Evolutionary conservation across 805 yeast species (phyloP).

Genomic region (Saturnispora dispora): DNA sequence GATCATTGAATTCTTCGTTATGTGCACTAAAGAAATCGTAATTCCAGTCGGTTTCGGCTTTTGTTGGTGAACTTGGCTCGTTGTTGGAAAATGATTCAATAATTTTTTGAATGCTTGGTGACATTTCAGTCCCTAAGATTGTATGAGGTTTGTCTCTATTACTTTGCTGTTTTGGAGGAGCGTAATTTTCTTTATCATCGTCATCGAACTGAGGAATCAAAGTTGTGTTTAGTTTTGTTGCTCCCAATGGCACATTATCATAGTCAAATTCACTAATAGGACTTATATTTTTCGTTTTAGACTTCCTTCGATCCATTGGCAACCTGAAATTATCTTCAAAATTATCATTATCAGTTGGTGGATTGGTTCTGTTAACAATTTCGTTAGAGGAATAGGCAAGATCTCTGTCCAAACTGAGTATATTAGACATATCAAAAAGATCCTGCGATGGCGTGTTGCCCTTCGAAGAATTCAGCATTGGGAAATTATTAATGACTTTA

Average conservation of each 20-base stretch:
- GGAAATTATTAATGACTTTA: slow-evolving; percentile 5
- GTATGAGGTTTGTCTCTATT: slow-evolving; percentile 11
- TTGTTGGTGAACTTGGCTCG: slow-evolving; percentile 23
- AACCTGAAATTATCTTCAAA: slow-evolving; percentile 1
- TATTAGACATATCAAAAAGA: slow-evolving; percentile 7
- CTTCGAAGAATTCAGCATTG: slow-evolving; percentile 1
- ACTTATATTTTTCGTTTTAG: neutral
- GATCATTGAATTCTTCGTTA: slow-evolving; percentile 16
- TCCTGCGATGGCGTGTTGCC: slow-evolving; percentile 1
- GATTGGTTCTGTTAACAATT: neutral
- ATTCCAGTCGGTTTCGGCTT: slow-evolving; percentile 23
- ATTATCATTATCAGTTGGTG: neutral
- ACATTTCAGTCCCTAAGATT: slow-evolving; percentile 23
- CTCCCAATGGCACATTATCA: slow-evolving; percentile 33
- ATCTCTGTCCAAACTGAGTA: slow-evolving; percentile 5
- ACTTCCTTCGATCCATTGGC: neutral
- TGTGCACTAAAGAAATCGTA: slow-evolving; percentile 18
- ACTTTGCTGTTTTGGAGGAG: slow-evolving; percentile 7
- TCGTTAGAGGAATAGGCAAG: neutral
- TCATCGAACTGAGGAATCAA: slow-evolving; percentile 41
- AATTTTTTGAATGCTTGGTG: slow-evolving; percentile 27
- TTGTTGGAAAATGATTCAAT: slow-evolving; percentile 25
- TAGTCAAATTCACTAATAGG: slow-evolving; percentile 9
- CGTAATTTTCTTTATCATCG: slow-evolving; percentile 26
- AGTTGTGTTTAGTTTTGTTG: slow-evolving; percentile 47